Evolutionary conservation across 495 filamentous ascomycete genomes (phyloP).

Genomic region (Aspergillus sclerotiicarbonarius): DNA sequence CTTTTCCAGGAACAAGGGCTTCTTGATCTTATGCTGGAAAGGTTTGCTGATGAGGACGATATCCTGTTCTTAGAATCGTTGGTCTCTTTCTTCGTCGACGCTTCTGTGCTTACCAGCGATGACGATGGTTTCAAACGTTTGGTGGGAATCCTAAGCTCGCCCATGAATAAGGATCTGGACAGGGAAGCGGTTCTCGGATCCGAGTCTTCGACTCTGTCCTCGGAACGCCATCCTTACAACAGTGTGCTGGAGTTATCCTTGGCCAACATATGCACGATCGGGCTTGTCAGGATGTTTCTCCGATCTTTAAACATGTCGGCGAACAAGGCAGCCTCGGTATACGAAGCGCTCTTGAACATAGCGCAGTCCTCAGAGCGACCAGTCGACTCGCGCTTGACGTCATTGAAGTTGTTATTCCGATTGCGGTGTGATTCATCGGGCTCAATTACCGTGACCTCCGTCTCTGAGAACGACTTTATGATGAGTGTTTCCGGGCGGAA

Average conservation of each 20-base stretch:
- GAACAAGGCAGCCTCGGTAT: slow-evolving; percentile 36
- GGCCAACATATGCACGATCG: slow-evolving; percentile 43
- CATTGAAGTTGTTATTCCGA: slow-evolving; percentile 81
- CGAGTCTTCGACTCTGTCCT: slow-evolving; percentile 21
- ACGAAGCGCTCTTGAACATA: slow-evolving; percentile 39
- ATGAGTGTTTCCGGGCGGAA: slow-evolving; percentile 71
- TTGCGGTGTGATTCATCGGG: slow-evolving; percentile 77
- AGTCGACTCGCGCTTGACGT: slow-evolving; percentile 70
- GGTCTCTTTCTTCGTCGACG: slow-evolving; percentile 43
- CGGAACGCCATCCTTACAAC: slow-evolving; percentile 33
- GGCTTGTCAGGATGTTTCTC: slow-evolving; percentile 46
- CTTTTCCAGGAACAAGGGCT: slow-evolving; percentile 38
- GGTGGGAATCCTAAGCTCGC: slow-evolving; percentile 33
- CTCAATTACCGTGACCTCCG: slow-evolving; percentile 62
- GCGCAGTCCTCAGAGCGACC: slow-evolving; percentile 40
- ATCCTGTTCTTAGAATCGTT: slow-evolving; percentile 49
- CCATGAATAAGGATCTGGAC: slow-evolving; percentile 36
- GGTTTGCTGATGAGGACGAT: slow-evolving; percentile 48
- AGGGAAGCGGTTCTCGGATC: slow-evolving; percentile 24
- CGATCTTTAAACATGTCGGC: slow-evolving; percentile 41
- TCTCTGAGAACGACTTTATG: slow-evolving; percentile 66
- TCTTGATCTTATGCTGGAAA: slow-evolving; percentile 39
- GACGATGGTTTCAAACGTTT: slow-evolving; percentile 34
- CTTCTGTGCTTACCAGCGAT: slow-evolving; percentile 29
- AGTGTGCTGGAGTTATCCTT: slow-evolving; percentile 37